Conservation (phyloP, 768 basidiomycete genomes). For the Lyophyllum atratum region DNA sequence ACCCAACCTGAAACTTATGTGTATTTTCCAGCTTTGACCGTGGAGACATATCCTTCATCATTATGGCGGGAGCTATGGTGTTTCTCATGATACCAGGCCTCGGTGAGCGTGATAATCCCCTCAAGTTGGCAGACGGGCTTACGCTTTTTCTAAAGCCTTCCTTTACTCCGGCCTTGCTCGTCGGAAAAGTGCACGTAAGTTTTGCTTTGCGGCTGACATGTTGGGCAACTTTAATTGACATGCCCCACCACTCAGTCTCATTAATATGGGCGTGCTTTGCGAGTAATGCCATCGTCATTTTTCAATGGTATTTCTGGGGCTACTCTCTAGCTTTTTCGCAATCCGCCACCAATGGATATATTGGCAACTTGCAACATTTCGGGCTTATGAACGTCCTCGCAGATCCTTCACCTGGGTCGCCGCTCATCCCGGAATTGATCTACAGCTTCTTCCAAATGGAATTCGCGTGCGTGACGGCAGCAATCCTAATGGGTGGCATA, state of each 20-base stretch:
- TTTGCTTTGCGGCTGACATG: neutral
- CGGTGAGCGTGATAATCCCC: conserved; percentile 35
- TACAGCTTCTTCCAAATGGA: conserved; percentile 90
- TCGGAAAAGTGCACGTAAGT: conserved; percentile 61
- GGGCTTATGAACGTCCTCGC: conserved; percentile 73
- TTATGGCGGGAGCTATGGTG: conserved; percentile 68
- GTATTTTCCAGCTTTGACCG: conserved; percentile 54
- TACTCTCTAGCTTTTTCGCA: conserved; percentile 85
- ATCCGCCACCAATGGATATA: conserved; percentile 71
- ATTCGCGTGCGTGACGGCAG: conserved; percentile 81
- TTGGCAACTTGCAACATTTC: conserved; percentile 80
- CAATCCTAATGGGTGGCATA: conserved; percentile 74
- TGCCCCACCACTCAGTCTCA: conserved; percentile 49
- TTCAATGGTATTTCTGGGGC: conserved; percentile 74
- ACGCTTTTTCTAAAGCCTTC: conserved; percentile 54
- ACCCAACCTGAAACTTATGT: neutral
- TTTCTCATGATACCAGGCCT: conserved; percentile 79
- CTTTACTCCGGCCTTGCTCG: conserved; percentile 74
- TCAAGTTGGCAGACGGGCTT: neutral
- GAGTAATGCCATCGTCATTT: conserved; percentile 73
- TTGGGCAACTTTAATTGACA: neutral
- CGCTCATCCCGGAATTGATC: conserved; percentile 78
- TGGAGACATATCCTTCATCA: conserved; percentile 74
- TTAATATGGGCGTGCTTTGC: conserved; percentile 78
- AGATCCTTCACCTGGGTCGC: conserved; percentile 75